A percentile compares a stretch with the other conserved stretches of the same genome.
Evolutionary conservation across 2,329 filamentous ascomycete species (phyloP).

Genomic region (Parastagonospora avenae): DNA sequence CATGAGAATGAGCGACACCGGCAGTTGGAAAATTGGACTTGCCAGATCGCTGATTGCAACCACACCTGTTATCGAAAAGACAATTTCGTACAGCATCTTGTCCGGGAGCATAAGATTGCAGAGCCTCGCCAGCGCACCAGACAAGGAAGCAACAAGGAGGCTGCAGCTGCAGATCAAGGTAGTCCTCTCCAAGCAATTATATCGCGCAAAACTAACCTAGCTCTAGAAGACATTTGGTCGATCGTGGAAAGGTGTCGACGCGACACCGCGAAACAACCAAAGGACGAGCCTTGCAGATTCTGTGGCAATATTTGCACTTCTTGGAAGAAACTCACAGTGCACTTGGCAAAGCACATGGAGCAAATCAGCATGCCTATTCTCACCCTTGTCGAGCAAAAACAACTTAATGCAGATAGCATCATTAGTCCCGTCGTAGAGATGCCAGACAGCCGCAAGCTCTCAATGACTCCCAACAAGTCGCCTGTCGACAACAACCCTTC

Average conservation of each 20-base stretch:
- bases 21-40: slow-evolving; percentile 90
- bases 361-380: slow-evolving; percentile 84
- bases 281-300: slow-evolving; percentile 83
- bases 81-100: slow-evolving; percentile 91
- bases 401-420: slow-evolving; percentile 44
- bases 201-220: slow-evolving; percentile 14
- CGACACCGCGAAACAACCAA: slow-evolving; percentile 68
- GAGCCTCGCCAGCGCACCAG: slow-evolving; percentile 79
- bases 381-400: slow-evolving; percentile 47
- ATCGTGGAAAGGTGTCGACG: slow-evolving; percentile 78
- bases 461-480: slow-evolving; percentile 32
- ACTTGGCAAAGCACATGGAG: slow-evolving; percentile 93
- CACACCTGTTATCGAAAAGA: slow-evolving; percentile 87
- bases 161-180: slow-evolving; percentile 32
- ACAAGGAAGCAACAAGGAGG: slow-evolving; percentile 48
- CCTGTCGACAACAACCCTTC: slow-evolving; percentile 40
- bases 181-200: slow-evolving; percentile 8
- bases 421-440: slow-evolving; percentile 46
- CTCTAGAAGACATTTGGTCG: slow-evolving; percentile 69
- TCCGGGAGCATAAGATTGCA: slow-evolving; percentile 84
- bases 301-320: slow-evolving; percentile 79
- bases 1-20: slow-evolving; percentile 92
- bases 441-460: slow-evolving; percentile 41
- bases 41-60: slow-evolving; percentile 77
- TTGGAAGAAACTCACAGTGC: slow-evolving; percentile 95